Base-by-base conservation (phyloP, 106 monocot species). In the Alisma plantagoaquatica region DNA sequence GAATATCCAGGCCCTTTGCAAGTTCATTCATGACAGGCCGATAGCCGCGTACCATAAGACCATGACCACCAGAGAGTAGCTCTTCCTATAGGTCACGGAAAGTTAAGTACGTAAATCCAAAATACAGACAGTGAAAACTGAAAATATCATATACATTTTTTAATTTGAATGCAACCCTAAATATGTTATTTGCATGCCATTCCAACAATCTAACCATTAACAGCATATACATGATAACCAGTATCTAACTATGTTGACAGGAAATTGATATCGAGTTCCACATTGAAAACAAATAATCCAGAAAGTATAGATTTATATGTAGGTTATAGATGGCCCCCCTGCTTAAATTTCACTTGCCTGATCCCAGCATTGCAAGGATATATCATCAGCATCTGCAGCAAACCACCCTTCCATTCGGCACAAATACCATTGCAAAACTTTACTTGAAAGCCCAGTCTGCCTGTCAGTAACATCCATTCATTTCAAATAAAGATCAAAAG, bases 351-450 rank as follows among this genome's bases (percentile, higher is more conserved):
- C n/a, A 51, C 79, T 78, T 74, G 66, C 96, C 80, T 89, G 63
- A 57, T 98, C 89, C 96, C 96, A 98, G 32, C 54, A 55, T 74
- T 82, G 79, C 22, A 89, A 35, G 11, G 96, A 89, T 42, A 98
- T 85, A 18, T 54, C 67, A 49, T 98, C 84, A 53, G 96, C 76
- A 70, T 98, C 96, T 49, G 89, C 73, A 69, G 96, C 89, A 79
- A 89, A 98, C 96, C 96, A 98, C 11, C 96, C 96, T 74, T 98
- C 96, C 81, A 98, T 84, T 27, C 96, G 78, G 64, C 96, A 98
- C 41, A 98, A 54, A 54, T 98, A 98, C 96, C 96, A 98, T 16
- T 89, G 84, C 22, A 98, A 69, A 31, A 98, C 96, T 35, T 85
- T 73, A 49, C 76, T 30, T 3, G 81, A 75, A 57, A 89, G 71